phyloP scores from a whole-genome alignment of 768 basidiomycete genomes.

The Russula dissimulans region DNA sequence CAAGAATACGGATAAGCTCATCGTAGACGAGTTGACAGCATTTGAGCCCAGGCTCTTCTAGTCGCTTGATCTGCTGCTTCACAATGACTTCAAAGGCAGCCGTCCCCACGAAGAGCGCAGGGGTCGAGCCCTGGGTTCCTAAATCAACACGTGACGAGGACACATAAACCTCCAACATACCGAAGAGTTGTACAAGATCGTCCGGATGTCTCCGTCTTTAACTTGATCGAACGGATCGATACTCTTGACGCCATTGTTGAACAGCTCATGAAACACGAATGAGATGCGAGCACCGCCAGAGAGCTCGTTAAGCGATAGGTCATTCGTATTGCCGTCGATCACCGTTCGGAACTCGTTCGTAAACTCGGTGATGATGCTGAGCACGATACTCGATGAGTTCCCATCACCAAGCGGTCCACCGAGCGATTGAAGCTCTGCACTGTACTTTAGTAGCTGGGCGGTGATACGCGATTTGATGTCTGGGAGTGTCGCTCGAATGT shows the following conservation, averaged over 20 bases:
- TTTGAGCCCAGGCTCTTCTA: conserved; percentile 90
- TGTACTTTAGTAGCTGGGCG: conserved; percentile 85
- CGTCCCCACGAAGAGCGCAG: conserved; percentile 92
- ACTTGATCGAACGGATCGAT: conserved; percentile 99
- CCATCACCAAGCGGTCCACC: conserved; percentile 83
- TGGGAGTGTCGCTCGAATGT: conserved; percentile 94
- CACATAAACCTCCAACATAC: conserved; percentile 38
- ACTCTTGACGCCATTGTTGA: conserved; percentile 89
- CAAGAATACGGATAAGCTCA: conserved; percentile 92
- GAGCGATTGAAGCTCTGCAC: conserved; percentile 68
- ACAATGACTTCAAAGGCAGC: conserved; percentile 98
- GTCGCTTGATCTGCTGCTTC: conserved; percentile 95
- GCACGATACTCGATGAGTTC: conserved; percentile 84
- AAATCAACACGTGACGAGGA: background rate
- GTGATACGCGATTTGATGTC: conserved; percentile 96
- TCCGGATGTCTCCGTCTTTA: conserved; percentile 96
- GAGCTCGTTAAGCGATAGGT: conserved; percentile 88
- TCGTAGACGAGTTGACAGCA: conserved; percentile 96
- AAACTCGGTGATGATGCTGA: conserved; percentile 98
- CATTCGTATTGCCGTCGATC: conserved; percentile 96
- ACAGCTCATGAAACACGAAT: conserved; percentile 98
- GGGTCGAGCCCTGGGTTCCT: conserved; percentile 75
- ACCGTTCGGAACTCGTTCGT: conserved; percentile 92
- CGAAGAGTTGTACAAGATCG: conserved; percentile 94
- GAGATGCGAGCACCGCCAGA: conserved; percentile 98